phyloP scores from a whole-genome alignment of 495 filamentous ascomycete genomes.

The Podospora anserina region DNA sequence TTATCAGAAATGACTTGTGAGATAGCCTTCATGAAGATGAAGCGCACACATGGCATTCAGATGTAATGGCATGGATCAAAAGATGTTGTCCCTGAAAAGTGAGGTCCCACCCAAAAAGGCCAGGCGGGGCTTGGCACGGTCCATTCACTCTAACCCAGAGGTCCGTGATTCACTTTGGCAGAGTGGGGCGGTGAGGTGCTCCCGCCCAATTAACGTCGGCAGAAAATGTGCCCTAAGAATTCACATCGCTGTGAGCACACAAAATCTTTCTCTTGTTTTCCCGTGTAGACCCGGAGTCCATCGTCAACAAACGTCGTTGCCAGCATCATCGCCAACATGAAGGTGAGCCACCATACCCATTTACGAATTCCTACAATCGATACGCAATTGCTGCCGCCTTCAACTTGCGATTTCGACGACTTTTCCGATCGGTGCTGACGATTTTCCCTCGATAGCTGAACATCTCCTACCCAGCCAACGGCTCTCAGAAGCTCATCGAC shows the following conservation, averaged over 20 bases:
- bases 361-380: neutral
- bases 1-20: neutral
- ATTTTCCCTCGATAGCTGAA: slow-evolving; percentile 64
- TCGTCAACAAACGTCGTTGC: slow-evolving; percentile 33
- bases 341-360: slow-evolving; percentile 25
- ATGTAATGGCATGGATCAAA: neutral
- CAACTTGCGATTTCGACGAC: neutral
- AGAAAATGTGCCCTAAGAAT: slow-evolving; percentile 34
- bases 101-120: neutral
- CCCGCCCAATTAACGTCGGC: slow-evolving; percentile 24
- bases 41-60: neutral
- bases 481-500: slow-evolving; percentile 98
- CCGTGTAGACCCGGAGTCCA: slow-evolving; percentile 26
- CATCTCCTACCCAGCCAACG: slow-evolving; percentile 97
- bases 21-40: neutral
- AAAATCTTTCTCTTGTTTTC: slow-evolving; percentile 36
- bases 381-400: neutral
- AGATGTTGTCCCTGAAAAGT: neutral
- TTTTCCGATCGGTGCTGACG: slow-evolving; percentile 23
- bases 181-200: neutral
- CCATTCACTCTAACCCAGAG: neutral
- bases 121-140: neutral
- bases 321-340: slow-evolving; percentile 40
- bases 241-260: slow-evolving; percentile 28
- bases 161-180: neutral